Evolutionary conservation across 2,329 filamentous ascomycete genomes (phyloP), one percentile per base, ranked within the genome.

Genomic region (Chlorencoelia australis): DNA sequence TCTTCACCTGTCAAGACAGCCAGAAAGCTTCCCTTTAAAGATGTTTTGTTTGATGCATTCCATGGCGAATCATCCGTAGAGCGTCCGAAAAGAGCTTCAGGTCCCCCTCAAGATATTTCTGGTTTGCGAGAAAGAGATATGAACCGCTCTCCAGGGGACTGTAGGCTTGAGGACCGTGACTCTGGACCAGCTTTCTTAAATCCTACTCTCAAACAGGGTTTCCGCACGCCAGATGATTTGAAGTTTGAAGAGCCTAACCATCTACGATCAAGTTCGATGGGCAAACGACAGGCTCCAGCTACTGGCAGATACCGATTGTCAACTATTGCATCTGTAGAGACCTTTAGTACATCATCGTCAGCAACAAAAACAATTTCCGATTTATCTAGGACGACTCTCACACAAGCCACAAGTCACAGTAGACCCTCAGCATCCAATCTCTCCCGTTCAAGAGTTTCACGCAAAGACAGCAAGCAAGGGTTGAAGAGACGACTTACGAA

Each of bases 401-500:
- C 63, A n/a, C 52, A 53, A 60, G 49, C 40, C 46, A 62, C 48
- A n/a, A 40, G 43, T 17, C 33, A 43, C 14, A 48, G 47, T 7
- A 42, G 30, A 13, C 37, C 47, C 20, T 47, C 46, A 7, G 27
- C 32, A 3, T 53, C 49, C 7, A 48, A 44, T 32, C 27, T 52
- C 7, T 50, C 48, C 16, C n/a, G n/a, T n/a, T n/a, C n/a, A n/a
- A n/a, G n/a, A n/a, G 30, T 53, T 7, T 52, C 50, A n/a, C 43
- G 60, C 7, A 47, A 43, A 10, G 43, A 35, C 24, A 50, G 42
- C 16, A 48, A 26, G 42, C 60, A 56, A 60, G 57, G 46, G 56
- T 56, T 58, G 55, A 62, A 52, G 56, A 65, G 85, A 44, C 76
- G 82, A 41, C 69, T 94, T 25, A 94, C 88, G 4, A 94, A 84